Percentiles rank a stretch among this genome's conserved stretches.
Evolutionary conservation across 2,329 filamentous ascomycete genomes (phyloP).

Genomic region (Plectosphaerella sp.): DNA sequence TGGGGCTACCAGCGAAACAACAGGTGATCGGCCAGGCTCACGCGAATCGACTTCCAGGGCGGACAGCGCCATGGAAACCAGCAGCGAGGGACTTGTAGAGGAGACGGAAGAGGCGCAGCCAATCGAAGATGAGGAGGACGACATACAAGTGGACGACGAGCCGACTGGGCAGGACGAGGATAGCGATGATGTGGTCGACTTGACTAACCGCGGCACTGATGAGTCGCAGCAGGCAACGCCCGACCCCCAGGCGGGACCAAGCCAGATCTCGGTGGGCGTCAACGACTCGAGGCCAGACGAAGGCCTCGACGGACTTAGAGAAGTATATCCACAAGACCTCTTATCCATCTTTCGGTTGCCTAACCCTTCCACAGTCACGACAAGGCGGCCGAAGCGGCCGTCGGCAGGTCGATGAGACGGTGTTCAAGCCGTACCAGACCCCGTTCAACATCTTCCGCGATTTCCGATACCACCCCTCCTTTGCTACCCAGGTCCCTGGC

Average conservation of each 20-base stretch:
- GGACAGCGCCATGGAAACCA: too few species aligned
- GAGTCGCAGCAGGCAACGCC: slow-evolving; percentile 14
- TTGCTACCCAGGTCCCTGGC: slow-evolving; percentile 61
- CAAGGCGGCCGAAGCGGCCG: slow-evolving; percentile 11
- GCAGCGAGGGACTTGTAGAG: too few species aligned
- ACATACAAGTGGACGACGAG: background rate
- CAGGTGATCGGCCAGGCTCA: too few species aligned
- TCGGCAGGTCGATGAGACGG: slow-evolving; percentile 2
- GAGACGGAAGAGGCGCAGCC: background rate
- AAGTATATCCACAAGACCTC: slow-evolving; percentile 35
- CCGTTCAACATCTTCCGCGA: slow-evolving; percentile 78
- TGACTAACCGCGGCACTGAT: background rate
- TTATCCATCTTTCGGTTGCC: background rate
- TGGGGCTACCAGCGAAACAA: too few species aligned
- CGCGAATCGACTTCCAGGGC: too few species aligned
- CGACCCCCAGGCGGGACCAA: slow-evolving; percentile 11
- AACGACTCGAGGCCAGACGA: slow-evolving; percentile 17
- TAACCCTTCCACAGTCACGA: background rate
- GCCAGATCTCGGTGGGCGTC: slow-evolving; percentile 11
- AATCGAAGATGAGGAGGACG: background rate
- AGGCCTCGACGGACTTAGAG: slow-evolving; percentile 24
- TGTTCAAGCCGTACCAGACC: slow-evolving; percentile 66
- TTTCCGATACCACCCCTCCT: slow-evolving; percentile 85
- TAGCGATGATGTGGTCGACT: background rate
- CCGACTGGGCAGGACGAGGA: background rate